A percentile compares a stretch with the other conserved stretches of the same genome.
These are phyloP conservation scores for Phytophthora pluvialis DNA, from an alignment of 352 stramenopile species.

Conservation along the genomic window DNA sequence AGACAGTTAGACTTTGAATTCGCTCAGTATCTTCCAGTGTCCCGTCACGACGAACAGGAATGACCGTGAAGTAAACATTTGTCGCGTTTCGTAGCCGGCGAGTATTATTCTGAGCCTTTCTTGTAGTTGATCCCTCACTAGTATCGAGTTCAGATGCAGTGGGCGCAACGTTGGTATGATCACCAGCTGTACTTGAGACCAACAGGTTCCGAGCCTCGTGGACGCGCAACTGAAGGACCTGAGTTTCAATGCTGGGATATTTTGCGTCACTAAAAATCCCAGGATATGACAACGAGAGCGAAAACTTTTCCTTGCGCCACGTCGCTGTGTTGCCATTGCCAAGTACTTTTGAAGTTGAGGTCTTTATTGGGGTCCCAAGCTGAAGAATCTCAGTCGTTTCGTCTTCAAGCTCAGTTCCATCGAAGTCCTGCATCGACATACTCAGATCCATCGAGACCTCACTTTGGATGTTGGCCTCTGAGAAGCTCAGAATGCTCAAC, in stretches of 20 bases:
- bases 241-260: slow-evolving; percentile 36
- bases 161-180: slow-evolving; percentile 1
- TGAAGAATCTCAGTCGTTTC: slow-evolving; percentile 57
- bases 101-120: slow-evolving; percentile 16
- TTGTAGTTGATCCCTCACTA: background rate
- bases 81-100: slow-evolving; percentile 22
- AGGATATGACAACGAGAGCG: slow-evolving; percentile 67
- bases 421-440: slow-evolving; percentile 9
- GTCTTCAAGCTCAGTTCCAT: slow-evolving; percentile 43
- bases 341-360: slow-evolving; percentile 33
- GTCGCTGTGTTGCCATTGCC: slow-evolving; percentile 32
- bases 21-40: slow-evolving; percentile 48
- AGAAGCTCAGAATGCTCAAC: slow-evolving; percentile 65
- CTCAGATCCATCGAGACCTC: slow-evolving; percentile 14
- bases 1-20: slow-evolving; percentile 74
- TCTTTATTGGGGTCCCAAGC: slow-evolving; percentile 47
- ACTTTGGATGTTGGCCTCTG: slow-evolving; percentile 47
- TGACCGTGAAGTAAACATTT: slow-evolving; percentile 77
- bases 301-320: slow-evolving; percentile 73
- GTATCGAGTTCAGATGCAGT: slow-evolving; percentile 6
- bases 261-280: slow-evolving; percentile 61
- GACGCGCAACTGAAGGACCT: slow-evolving; percentile 56
- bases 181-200: slow-evolving; percentile 15
- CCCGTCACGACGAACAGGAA: slow-evolving; percentile 56
- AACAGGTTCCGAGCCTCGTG: slow-evolving; percentile 51